Evolutionary conservation across 768 basidiomycete species (phyloP).

Genomic region (Lactarius evosmus): DNA sequence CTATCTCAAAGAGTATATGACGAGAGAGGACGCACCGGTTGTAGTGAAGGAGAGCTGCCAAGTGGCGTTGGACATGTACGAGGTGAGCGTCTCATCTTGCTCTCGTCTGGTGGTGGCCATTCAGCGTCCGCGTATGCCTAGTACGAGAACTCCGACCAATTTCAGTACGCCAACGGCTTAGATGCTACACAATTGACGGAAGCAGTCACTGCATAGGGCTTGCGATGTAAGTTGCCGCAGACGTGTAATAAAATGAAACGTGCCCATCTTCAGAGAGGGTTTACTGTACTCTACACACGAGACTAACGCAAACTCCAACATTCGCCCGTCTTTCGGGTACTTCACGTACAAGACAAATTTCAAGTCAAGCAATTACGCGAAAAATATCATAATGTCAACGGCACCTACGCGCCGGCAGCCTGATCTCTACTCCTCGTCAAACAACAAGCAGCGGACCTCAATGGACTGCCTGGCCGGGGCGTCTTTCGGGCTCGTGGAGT

Average conservation of each 20-base stretch:
- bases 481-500: conserved; percentile 36
- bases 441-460: conserved; percentile 44
- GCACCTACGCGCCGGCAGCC: background rate
- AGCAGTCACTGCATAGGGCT: conserved; percentile 29
- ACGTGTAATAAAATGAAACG: background rate
- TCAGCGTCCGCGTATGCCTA: conserved; percentile 31
- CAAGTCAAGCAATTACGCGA: background rate
- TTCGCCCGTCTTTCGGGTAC: background rate
- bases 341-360: background rate
- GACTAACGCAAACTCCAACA: background rate
- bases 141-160: conserved; percentile 80
- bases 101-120: background rate
- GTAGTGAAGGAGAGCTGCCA: conserved; percentile 96
- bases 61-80: conserved; percentile 97
- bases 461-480: conserved; percentile 44
- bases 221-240: conserved; percentile 7
- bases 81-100: conserved; percentile 47
- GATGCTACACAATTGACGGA: conserved; percentile 28
- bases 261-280: background rate
- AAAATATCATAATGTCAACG: background rate
- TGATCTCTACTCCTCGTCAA: conserved; percentile 37
- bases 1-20: conserved; percentile 82
- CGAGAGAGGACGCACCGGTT: conserved; percentile 69
- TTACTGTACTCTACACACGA: background rate
- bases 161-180: conserved; percentile 69